phyloP scores from a whole-genome alignment of 495 filamentous ascomycete species.

The Lophium mytilinum region DNA sequence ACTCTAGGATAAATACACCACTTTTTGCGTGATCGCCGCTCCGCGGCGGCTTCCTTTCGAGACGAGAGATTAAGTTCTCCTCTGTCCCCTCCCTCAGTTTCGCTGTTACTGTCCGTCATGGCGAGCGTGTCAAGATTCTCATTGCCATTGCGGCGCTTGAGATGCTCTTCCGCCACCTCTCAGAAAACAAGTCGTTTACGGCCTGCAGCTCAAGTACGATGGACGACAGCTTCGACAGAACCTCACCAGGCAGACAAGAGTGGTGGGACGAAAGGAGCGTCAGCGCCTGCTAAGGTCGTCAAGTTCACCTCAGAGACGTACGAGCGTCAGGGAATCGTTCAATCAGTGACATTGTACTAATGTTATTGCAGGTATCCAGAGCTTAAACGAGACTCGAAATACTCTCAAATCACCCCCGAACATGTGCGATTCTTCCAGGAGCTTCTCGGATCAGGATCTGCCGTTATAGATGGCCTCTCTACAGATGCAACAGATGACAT shows the following conservation, averaged over 20 bases:
- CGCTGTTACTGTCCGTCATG: slow-evolving; percentile 11
- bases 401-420: slow-evolving; percentile 54
- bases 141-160: slow-evolving; percentile 15
- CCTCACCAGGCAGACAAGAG: slow-evolving; percentile 30
- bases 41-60: no score
- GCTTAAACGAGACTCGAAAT: slow-evolving; percentile 68
- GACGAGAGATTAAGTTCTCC: no score
- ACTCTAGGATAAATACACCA: no score
- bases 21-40: no score
- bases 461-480: slow-evolving; percentile 77
- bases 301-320: slow-evolving; percentile 73
- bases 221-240: slow-evolving; percentile 36
- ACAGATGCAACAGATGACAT: slow-evolving; percentile 62
- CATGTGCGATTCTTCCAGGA: slow-evolving; percentile 75
- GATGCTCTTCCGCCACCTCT: slow-evolving; percentile 1
- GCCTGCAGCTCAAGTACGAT: slow-evolving; percentile 18
- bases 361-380: slow-evolving; percentile 56
- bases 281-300: slow-evolving; percentile 43
- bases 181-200: slow-evolving; percentile 3
- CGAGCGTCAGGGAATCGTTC: slow-evolving; percentile 1
- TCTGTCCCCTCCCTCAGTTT: neutral
- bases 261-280: slow-evolving; percentile 26
- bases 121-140: slow-evolving; percentile 19
- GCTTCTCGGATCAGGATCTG: slow-evolving; percentile 64
- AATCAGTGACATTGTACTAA: slow-evolving; percentile 2